These are phyloP conservation scores for Naganishia onofrii DNA, from an alignment of 768 basidiomycete species.

Conservation along the genomic window DNA sequence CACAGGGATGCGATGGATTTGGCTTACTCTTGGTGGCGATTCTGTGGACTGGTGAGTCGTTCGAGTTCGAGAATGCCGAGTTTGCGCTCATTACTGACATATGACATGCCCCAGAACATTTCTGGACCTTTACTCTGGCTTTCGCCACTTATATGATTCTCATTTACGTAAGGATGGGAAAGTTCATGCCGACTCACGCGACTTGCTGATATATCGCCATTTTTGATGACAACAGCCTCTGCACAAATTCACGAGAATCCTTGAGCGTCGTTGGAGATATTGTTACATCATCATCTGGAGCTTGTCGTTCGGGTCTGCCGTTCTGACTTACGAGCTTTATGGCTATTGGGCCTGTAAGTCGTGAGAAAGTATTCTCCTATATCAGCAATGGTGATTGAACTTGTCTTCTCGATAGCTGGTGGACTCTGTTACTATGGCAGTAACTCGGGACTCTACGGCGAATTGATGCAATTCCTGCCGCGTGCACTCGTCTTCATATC, in stretches of 20 bases:
- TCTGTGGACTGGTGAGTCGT: slow-evolving; percentile 44
- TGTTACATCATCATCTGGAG: slow-evolving; percentile 47
- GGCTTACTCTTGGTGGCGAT: slow-evolving; percentile 43
- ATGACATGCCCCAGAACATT: slow-evolving; percentile 41
- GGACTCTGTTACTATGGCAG: slow-evolving; percentile 49
- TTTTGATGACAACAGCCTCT: slow-evolving; percentile 41
- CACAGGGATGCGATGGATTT: slow-evolving; percentile 42
- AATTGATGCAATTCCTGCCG: slow-evolving; percentile 52
- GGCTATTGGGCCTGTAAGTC: slow-evolving; percentile 44
- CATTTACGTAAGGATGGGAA: slow-evolving; percentile 42
- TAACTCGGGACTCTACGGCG: slow-evolving; percentile 48
- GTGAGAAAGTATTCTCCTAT: background rate
- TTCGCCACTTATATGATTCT: slow-evolving; percentile 52
- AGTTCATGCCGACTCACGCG: no score
- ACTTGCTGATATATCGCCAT: background rate
- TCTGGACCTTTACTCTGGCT: slow-evolving; percentile 51
- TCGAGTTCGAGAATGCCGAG: background rate
- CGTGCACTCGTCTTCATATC: slow-evolving; percentile 47
- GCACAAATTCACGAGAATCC: slow-evolving; percentile 39
- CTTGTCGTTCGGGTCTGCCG: slow-evolving; percentile 35
- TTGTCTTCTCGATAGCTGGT: slow-evolving; percentile 32
- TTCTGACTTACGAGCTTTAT: slow-evolving; percentile 43
- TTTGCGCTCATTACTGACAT: slow-evolving; percentile 1
- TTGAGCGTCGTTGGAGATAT: slow-evolving; percentile 47
- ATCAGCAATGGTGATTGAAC: background rate